A percentile compares a stretch with the other conserved stretches of the same genome.
Evolutionary conservation across 495 filamentous ascomycete genomes (phyloP).

Genomic region (Aspergillus funiculosus): DNA sequence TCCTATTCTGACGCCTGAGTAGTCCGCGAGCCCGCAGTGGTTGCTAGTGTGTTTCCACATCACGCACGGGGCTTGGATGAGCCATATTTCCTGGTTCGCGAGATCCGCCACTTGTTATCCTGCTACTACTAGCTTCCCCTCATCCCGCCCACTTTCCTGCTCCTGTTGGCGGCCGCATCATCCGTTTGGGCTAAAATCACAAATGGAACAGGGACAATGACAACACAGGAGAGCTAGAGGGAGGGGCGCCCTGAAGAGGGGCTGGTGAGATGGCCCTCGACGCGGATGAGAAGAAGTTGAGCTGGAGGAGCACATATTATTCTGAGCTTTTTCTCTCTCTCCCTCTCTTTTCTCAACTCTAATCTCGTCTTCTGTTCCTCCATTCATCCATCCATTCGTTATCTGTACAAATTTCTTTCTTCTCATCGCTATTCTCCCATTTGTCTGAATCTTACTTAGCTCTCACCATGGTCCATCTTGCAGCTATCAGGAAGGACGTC

Average conservation of each 20-base stretch:
- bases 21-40: no score
- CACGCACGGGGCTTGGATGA: conserved; percentile 4
- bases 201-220: no score
- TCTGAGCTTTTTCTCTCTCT: background rate
- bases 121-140: conserved; percentile 1
- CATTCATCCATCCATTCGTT: conserved; percentile 1
- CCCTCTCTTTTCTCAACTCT: background rate
- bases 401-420: background rate
- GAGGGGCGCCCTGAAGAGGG: no score
- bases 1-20: background rate
- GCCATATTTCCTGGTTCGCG: no score
- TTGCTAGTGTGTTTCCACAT: no score
- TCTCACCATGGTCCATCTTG: conserved; percentile 36
- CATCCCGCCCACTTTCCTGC: no score
- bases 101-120: no score
- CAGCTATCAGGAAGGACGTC: conserved; percentile 31
- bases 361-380: background rate
- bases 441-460: conserved; percentile 1
- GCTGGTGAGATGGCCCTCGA: background rate
- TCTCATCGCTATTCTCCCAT: background rate
- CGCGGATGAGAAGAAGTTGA: no score
- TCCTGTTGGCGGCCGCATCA: no score
- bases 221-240: no score
- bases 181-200: no score
- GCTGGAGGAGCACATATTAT: background rate